Evolutionary conservation across 805 yeast species (phyloP), one percentile per base, ranked within the genome.

Genomic region (Starmerella floris): DNA sequence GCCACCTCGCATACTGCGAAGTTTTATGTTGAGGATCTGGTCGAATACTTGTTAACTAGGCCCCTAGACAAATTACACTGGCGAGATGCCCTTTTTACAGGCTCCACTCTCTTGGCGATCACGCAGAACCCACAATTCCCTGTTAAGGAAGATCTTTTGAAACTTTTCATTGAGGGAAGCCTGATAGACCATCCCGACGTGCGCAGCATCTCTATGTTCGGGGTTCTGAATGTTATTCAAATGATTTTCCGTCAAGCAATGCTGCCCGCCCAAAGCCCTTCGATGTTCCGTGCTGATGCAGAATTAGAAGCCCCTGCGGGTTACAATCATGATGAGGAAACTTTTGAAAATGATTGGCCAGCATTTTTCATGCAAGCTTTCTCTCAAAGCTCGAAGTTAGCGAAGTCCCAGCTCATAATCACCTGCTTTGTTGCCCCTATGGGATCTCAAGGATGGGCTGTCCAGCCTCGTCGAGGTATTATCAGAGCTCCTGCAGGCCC

Each of bases 171-270:
- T 19, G 40, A 45, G 6, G 60, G 58, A 4, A 46, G 49, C 37
- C 54, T 59, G 19, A 43, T 50, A 57, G 94, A 95, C 11, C 50
- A 46, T 32, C 50, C 50, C 1, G 43, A 43, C 19, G 43, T 41
- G 20, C 44, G 47, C 2, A 20, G 0, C 61, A 69, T 2, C 61
- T 83, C 35, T 66, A 82, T 1, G 68, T 76, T 42, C 57, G 74
- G 30, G 77, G 81, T 17, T 60, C 77, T 77, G 2, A 67, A 71
- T n/a, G 49, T 77, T 4, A 55, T 75, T 21, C 64, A 65, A 43
- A 71, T 73, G 42, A 50, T 74, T 5, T 60, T 67, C 23, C 55
- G 64, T 0, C 59, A 9, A 4, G 9, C 17, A 4, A 6, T 21
- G 11, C 5, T 33, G 26, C 36, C 36, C 4, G 10, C 11, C 4